Evolutionary conservation across 2,329 filamentous ascomycete genomes (phyloP).

Genomic region (Colletotrichum falcatum): DNA sequence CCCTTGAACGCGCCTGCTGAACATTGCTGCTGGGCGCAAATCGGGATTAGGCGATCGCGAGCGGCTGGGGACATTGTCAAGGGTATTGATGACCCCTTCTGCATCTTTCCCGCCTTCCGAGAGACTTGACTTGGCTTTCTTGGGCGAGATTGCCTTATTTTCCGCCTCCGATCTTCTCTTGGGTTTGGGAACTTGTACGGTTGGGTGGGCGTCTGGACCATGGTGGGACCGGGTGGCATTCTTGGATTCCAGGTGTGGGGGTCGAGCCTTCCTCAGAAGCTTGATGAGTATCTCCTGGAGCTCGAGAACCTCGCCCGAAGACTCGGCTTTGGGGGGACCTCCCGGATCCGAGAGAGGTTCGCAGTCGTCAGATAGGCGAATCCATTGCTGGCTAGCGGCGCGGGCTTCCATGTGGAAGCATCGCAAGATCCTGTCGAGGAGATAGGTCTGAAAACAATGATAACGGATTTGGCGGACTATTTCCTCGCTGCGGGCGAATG

Average conservation of each 20-base stretch:
- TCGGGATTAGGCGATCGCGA: conserved; percentile 14
- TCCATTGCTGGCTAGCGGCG: conserved; percentile 25
- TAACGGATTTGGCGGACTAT: conserved; percentile 11
- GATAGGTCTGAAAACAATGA: conserved; percentile 6
- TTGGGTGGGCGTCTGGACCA: not conserved
- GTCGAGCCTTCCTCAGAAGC: not conserved
- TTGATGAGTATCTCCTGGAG: conserved; percentile 18
- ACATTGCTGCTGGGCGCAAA: not conserved
- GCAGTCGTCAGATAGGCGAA: conserved; percentile 2
- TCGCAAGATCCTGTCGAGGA: conserved; percentile 17
- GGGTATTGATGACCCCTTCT: not conserved
- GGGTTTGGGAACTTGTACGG: not conserved
- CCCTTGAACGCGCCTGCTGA: not conserved
- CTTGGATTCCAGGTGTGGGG: not conserved
- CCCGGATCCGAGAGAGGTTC: not conserved
- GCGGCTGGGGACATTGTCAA: conserved; percentile 28
- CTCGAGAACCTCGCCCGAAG: conserved; percentile 11
- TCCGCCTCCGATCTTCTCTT: conserved; percentile 19
- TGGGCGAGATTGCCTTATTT: not conserved
- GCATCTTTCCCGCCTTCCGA: not conserved
- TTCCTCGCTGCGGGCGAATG: conserved; percentile 18
- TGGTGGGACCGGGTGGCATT: not conserved
- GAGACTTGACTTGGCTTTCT: conserved; percentile 13
- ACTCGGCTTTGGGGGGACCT: conserved; percentile 5
- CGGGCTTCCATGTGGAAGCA: conserved; percentile 24